A percentile compares a stretch with the other conserved stretches of the same genome.
phyloP scores from a whole-genome alignment of 23 red algal genomes.

The Gracilariopsis chorda region DNA sequence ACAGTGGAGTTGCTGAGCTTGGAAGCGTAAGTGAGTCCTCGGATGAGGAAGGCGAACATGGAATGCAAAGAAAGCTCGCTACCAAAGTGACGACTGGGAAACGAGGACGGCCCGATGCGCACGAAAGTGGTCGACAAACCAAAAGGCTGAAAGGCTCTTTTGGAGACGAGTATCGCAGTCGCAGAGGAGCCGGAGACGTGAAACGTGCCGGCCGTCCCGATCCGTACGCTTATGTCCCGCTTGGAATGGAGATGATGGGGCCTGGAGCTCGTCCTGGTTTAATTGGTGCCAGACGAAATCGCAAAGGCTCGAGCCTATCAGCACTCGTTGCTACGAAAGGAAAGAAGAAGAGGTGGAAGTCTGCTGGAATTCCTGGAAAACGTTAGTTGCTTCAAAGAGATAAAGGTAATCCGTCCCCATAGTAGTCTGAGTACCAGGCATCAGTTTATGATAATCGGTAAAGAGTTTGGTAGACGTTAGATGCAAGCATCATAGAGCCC shows the following conservation, averaged over 20 bases:
- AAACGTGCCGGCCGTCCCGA: slow-evolving; percentile 61
- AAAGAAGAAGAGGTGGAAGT: not conserved
- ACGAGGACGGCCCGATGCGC: not conserved
- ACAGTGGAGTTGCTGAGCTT: slow-evolving; percentile 37
- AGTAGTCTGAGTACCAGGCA: no score
- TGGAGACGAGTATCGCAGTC: slow-evolving; percentile 60
- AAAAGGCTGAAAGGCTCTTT: slow-evolving; percentile 62
- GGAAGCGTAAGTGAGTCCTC: slow-evolving; percentile 16
- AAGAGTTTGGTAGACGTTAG: no score
- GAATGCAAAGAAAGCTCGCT: not conserved
- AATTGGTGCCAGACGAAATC: not conserved
- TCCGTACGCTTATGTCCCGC: slow-evolving; percentile 81
- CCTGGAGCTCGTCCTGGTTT: slow-evolving; percentile 15
- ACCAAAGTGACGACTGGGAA: not conserved
- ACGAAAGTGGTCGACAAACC: not conserved
- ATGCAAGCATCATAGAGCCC: no score
- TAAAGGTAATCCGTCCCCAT: no score
- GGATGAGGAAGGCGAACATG: slow-evolving; percentile 22
- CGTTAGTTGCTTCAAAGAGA: not conserved
- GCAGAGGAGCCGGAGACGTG: slow-evolving; percentile 61
- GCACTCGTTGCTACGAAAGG: not conserved
- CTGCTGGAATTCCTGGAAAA: slow-evolving; percentile 7
- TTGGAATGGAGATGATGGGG: slow-evolving; percentile 46
- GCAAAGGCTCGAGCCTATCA: not conserved
- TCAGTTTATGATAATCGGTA: no score